Percentiles rank a stretch among this genome's conserved stretches.
Conservation (phyloP, 2,329 filamentous ascomycete species). For the Botrytis squamosa region DNA sequence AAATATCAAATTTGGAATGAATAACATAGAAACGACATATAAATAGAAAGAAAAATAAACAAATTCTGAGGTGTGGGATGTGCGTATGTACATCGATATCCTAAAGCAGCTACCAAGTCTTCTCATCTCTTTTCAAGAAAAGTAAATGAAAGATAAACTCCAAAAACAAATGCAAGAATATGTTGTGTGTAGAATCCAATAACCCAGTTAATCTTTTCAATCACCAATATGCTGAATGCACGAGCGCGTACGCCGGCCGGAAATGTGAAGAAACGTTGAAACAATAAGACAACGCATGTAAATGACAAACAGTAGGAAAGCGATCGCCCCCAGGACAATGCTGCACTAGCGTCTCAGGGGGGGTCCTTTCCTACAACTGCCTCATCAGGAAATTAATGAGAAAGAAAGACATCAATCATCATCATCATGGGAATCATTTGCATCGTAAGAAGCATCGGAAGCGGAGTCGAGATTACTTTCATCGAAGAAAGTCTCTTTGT, state of each 20-base stretch:
- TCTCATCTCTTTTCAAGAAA: slow-evolving; percentile 3
- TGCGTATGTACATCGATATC: slow-evolving; percentile 9
- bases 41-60: not conserved
- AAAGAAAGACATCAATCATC: slow-evolving; percentile 5
- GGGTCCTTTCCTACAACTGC: slow-evolving; percentile 26
- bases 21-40: not conserved
- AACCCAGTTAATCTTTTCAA: slow-evolving; percentile 19
- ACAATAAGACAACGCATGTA: slow-evolving; percentile 18
- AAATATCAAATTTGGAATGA: not conserved
- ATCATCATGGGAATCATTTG: slow-evolving; percentile 31
- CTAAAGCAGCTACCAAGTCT: slow-evolving; percentile 11
- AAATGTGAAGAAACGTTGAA: slow-evolving; percentile 19
- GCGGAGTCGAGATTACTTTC: slow-evolving; percentile 25
- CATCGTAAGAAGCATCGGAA: slow-evolving; percentile 30
- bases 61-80: slow-evolving; percentile 1
- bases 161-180: slow-evolving; percentile 16
- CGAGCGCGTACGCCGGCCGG: slow-evolving; percentile 9
- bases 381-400: slow-evolving; percentile 22
- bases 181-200: slow-evolving; percentile 6
- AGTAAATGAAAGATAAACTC: slow-evolving; percentile 2
- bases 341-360: slow-evolving; percentile 40
- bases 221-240: slow-evolving; percentile 14
- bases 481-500: slow-evolving; percentile 15
- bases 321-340: slow-evolving; percentile 31
- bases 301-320: slow-evolving; percentile 20